Conservation (phyloP, 208 protist species). For the Acanthamoeba triangularis region DNA sequence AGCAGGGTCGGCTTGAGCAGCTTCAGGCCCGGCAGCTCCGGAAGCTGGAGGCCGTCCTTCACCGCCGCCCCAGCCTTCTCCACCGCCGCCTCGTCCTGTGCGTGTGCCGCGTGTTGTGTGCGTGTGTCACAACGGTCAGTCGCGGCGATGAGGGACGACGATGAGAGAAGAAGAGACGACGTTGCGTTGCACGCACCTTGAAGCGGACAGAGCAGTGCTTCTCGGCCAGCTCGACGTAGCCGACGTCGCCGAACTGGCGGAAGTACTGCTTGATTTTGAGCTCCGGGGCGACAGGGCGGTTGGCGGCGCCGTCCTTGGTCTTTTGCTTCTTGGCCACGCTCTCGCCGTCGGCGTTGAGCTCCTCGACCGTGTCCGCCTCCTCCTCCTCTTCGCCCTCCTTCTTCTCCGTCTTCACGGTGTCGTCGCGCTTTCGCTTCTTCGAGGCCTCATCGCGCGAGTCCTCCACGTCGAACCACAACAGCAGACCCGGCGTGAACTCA, state of each 20-base stretch:
- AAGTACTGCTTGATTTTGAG: constrained; percentile 37
- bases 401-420: not conserved
- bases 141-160: not conserved
- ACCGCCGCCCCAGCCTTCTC: not conserved
- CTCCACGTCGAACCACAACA: not conserved
- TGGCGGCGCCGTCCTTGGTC: not conserved
- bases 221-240: not conserved
- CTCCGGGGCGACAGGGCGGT: not conserved
- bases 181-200: not conserved
- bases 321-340: not conserved
- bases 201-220: not conserved
- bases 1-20: not conserved
- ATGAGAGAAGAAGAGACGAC: not conserved
- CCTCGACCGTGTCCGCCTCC: not conserved
- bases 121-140: not conserved
- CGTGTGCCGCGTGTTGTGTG: too few species aligned
- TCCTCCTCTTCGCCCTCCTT: not conserved
- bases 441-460: not conserved
- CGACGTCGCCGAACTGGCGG: not conserved
- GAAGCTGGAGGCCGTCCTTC: not conserved
- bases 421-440: constrained; percentile 8
- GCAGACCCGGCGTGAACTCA: not conserved
- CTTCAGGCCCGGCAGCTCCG: not conserved
- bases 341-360: not conserved
- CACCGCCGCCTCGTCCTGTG: not conserved